phyloP scores from a whole-genome alignment of 2,329 filamentous ascomycete genomes.

The Ilyonectria robusta region DNA sequence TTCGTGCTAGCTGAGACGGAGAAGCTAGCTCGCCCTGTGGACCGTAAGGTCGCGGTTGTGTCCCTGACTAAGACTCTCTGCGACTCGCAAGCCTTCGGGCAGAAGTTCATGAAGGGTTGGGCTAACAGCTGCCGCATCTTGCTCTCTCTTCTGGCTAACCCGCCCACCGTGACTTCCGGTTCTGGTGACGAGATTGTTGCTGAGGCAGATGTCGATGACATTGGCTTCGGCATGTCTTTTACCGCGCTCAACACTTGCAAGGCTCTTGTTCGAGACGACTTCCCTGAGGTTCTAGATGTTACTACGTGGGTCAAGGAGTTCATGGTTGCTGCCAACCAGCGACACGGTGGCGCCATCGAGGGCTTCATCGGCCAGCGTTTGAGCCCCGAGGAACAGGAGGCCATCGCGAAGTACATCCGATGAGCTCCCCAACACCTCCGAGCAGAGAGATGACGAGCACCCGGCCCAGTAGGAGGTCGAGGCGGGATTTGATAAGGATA shows the following conservation, averaged over 20 bases:
- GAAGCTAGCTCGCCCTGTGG: conserved; percentile 87
- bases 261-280: conserved; percentile 81
- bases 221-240: conserved; percentile 95
- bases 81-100: conserved; percentile 86
- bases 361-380: conserved; percentile 81
- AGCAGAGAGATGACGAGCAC: not conserved
- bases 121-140: conserved; percentile 90
- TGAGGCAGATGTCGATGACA: conserved; percentile 94
- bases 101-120: conserved; percentile 91
- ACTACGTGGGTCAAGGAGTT: conserved; percentile 88
- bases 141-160: conserved; percentile 89
- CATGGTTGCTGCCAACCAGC: conserved; percentile 82
- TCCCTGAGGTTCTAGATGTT: conserved; percentile 86
- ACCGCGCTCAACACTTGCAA: conserved; percentile 94
- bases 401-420: conserved; percentile 66
- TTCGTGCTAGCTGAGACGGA: conserved; percentile 92
- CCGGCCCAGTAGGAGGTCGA: not conserved
- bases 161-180: conserved; percentile 76
- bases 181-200: conserved; percentile 82
- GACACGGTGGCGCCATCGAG: conserved; percentile 79
- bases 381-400: conserved; percentile 70
- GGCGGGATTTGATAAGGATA: conserved; percentile 36
- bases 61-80: conserved; percentile 94
- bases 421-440: conserved; percentile 40
- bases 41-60: conserved; percentile 93